Evolutionary conservation across 2,329 filamentous ascomycete genomes (phyloP).

Genomic region (Trichophyton benhamiae): DNA sequence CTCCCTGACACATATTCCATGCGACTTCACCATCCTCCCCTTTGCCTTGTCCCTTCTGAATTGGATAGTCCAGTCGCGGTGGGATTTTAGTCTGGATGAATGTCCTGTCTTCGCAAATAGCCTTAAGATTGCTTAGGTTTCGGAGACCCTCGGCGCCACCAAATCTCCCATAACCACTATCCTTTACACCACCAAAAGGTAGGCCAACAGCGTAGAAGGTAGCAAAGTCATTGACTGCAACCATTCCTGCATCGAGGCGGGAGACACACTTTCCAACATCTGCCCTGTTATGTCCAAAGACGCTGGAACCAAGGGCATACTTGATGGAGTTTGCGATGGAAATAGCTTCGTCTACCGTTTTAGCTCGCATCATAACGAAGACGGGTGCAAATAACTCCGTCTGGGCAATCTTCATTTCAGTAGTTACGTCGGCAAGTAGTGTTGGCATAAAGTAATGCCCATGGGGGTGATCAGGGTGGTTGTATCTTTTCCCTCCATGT

Average conservation of each 20-base stretch:
- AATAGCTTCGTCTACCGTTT: constrained; percentile 55
- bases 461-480: constrained; percentile 58
- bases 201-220: constrained; percentile 87
- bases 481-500: constrained; percentile 59
- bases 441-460: constrained; percentile 93
- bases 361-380: constrained; percentile 69
- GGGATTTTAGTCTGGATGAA: constrained; percentile 64
- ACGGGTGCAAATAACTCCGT: constrained; percentile 89
- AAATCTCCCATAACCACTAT: constrained; percentile 86
- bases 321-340: constrained; percentile 67
- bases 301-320: constrained; percentile 78
- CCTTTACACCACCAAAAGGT: constrained; percentile 83
- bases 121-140: constrained; percentile 76
- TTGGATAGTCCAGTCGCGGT: constrained; percentile 66
- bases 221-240: constrained; percentile 90
- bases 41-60: constrained; percentile 47
- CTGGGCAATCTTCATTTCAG: constrained; percentile 73
- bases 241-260: constrained; percentile 72
- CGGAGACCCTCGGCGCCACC: constrained; percentile 79
- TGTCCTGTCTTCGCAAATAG: constrained; percentile 64
- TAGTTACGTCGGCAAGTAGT: constrained; percentile 76
- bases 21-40: constrained; percentile 45
- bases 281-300: constrained; percentile 61
- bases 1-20: constrained; percentile 44
- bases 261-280: constrained; percentile 53